Conservation (phyloP, 148 eudicot species). For the Polygonum aviculare region DNA sequence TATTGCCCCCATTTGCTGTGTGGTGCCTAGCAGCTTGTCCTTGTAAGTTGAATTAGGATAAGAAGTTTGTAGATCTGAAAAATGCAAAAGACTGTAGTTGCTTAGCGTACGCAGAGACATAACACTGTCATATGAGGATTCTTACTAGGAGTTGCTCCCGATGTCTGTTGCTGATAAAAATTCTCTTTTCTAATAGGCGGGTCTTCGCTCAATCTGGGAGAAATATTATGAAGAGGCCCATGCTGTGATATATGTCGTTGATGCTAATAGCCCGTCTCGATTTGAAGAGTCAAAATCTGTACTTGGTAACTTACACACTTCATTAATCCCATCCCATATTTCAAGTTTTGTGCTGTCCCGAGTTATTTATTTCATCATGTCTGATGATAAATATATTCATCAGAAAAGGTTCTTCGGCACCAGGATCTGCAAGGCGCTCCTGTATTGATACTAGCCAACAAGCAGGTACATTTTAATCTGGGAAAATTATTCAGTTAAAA, state of each 20-base stretch:
- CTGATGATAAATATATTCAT: conserved; percentile 12
- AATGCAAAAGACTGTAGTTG: not conserved
- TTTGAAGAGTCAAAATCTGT: conserved; percentile 96
- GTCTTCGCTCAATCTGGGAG: conserved; percentile 99
- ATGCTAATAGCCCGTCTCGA: conserved; percentile 79
- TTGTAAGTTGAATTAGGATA: not conserved
- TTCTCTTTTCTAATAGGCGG: conserved; percentile 45
- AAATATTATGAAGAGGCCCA: conserved; percentile 99
- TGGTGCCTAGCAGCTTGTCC: not conserved
- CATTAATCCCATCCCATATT: not conserved
- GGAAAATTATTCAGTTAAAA: not conserved
- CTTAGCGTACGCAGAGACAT: not conserved
- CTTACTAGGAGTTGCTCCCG: not conserved
- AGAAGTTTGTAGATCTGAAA: not conserved
- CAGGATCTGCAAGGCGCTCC: conserved; percentile 98
- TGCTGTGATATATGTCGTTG: conserved; percentile 88
- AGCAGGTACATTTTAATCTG: conserved; percentile 51
- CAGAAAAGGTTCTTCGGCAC: conserved; percentile 95
- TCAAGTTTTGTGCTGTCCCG: not conserved
- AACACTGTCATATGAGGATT: not conserved
- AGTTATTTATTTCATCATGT: not conserved
- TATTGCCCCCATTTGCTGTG: not conserved
- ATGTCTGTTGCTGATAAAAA: not conserved
- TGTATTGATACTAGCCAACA: conserved; percentile 83
- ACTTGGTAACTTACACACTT: conserved; percentile 77